A percentile compares a stretch with the other conserved stretches of the same genome.
phyloP scores from a whole-genome alignment of 306 rosid species.

The Vicia villosa region DNA sequence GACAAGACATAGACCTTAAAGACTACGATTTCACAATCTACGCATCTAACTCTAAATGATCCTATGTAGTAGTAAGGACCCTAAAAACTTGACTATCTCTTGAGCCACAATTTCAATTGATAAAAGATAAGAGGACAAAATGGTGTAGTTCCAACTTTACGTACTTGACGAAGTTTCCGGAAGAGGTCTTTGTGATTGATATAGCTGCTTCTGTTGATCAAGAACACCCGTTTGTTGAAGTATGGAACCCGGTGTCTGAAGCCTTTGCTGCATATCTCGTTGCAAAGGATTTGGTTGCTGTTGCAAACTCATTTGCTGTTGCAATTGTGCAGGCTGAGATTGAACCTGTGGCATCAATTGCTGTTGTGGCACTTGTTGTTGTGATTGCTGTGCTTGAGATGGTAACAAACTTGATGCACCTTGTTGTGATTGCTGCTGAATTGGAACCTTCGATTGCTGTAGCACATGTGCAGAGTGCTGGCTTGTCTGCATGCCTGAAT shows the following conservation, averaged over 20 bases:
- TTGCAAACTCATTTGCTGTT: conserved; percentile 76
- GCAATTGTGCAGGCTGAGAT: conserved; percentile 87
- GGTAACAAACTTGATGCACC: conserved; percentile 69
- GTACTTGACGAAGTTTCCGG: conserved; percentile 90
- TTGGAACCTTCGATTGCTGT: conserved; percentile 73
- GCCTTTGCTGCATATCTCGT: conserved; percentile 89
- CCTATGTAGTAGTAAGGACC: conserved; percentile 5
- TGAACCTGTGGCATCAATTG: conserved; percentile 85
- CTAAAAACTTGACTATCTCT: conserved; percentile 6
- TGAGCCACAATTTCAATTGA: conserved; percentile 2
- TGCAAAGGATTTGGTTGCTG: conserved; percentile 76
- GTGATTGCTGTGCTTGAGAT: conserved; percentile 76
- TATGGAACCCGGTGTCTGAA: conserved; percentile 73
- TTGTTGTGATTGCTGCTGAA: conserved; percentile 75
- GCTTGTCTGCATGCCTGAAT: conserved; percentile 80
- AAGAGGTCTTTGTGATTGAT: conserved; percentile 77
- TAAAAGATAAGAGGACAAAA: conserved; percentile 15
- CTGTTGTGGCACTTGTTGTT: conserved; percentile 75
- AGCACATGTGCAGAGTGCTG: conserved; percentile 73
- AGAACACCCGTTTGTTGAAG: conserved; percentile 72
- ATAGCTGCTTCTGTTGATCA: conserved; percentile 91
- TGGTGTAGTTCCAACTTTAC: conserved; percentile 36
- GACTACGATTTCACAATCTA: neutral
- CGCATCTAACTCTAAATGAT: neutral
- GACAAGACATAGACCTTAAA: conserved; percentile 8